These are phyloP conservation scores for Rhodomyrtus tomentosa DNA, from an alignment of 345 rosid genomes.

Conservation along the genomic window DNA sequence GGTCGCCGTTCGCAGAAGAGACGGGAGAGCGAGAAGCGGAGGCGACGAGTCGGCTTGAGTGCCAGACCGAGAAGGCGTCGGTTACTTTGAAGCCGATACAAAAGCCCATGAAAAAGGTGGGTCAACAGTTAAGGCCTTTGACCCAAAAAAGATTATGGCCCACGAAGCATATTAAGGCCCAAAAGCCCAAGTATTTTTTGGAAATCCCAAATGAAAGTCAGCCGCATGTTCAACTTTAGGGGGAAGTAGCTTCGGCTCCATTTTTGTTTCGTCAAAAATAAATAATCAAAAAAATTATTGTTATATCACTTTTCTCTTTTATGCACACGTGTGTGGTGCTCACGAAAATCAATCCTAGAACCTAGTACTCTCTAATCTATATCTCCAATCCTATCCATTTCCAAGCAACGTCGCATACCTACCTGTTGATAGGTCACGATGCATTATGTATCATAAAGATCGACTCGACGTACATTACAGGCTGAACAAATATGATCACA, in stretches of 20 bases:
- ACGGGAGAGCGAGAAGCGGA: neutral
- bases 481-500: neutral
- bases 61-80: neutral
- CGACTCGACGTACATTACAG: neutral
- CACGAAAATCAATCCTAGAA: neutral
- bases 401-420: fast-evolving
- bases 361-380: fast-evolving
- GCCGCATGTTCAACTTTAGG: neutral
- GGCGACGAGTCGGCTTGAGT: neutral
- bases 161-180: neutral
- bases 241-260: neutral
- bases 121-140: neutral
- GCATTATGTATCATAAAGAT: fast-evolving
- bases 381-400: neutral
- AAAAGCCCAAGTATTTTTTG: neutral
- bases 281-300: neutral
- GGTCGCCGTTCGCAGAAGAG: neutral
- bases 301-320: neutral
- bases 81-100: neutral
- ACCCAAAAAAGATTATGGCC: neutral
- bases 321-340: fast-evolving
- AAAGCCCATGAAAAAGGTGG: neutral
- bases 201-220: neutral
- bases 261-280: neutral
- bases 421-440: fast-evolving